Conservation (phyloP, 805 yeast species). For the Barnettozyma salicaria region DNA sequence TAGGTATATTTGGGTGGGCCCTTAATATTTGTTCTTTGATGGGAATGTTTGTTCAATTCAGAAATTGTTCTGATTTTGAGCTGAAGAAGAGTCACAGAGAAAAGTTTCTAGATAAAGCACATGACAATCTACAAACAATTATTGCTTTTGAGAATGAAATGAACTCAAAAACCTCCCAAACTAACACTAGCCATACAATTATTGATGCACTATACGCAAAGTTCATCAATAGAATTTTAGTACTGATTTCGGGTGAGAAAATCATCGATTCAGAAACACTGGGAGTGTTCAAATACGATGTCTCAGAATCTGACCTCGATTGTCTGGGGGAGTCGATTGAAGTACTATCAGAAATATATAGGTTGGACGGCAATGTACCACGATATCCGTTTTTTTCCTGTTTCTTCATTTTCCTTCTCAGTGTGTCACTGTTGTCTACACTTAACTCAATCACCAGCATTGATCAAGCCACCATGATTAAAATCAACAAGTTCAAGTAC, state of each 20-base stretch:
- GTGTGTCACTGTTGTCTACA: constrained; percentile 19
- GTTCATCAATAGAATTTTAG: constrained; percentile 17
- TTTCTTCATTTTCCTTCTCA: constrained; percentile 21
- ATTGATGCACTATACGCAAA: constrained; percentile 22
- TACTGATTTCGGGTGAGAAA: constrained; percentile 16
- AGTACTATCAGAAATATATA: constrained; percentile 16
- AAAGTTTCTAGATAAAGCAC: constrained; percentile 16
- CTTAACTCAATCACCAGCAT: constrained; percentile 18
- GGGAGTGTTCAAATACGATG: constrained; percentile 14
- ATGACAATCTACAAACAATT: constrained; percentile 9
- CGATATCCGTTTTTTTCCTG: constrained; percentile 19
- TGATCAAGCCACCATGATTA: constrained; percentile 13
- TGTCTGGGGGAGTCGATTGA: constrained; percentile 17
- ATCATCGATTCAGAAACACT: constrained; percentile 13
- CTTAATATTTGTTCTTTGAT: constrained; percentile 30
- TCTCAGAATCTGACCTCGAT: constrained; percentile 13
- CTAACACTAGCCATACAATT: constrained; percentile 9
- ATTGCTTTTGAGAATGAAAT: constrained; percentile 3
- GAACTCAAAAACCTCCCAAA: constrained; percentile 13
- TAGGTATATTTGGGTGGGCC: constrained; percentile 35
- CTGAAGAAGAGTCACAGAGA: constrained; percentile 1
- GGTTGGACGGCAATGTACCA: constrained; percentile 17
- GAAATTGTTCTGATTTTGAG: constrained; percentile 5
- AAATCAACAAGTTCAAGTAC: constrained; percentile 22
- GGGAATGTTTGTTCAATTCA: constrained; percentile 26